A percentile compares a stretch with the other conserved stretches of the same genome.
Conservation (phyloP, 2,329 filamentous ascomycete species). For the Ascosphaera aggregata region DNA sequence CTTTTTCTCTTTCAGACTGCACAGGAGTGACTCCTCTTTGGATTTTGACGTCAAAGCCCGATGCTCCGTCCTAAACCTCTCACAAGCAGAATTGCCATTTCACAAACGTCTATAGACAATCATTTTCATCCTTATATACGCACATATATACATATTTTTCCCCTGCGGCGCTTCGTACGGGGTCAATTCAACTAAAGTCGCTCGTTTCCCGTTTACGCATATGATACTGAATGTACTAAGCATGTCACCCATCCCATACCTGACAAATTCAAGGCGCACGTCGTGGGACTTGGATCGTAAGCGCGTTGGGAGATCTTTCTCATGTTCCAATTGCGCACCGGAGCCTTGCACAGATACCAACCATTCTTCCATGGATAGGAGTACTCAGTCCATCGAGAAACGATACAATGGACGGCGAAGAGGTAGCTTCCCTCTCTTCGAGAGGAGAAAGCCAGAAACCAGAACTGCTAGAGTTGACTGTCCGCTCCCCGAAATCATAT, state of each 20-base stretch:
- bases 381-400: neutral
- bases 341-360: neutral
- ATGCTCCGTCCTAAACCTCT: no score
- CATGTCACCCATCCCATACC: neutral
- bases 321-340: neutral
- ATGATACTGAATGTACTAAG: neutral
- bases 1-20: no score
- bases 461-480: neutral
- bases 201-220: neutral
- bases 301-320: neutral
- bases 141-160: no score
- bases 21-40: no score
- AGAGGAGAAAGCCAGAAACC: neutral
- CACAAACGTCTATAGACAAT: constrained; percentile 10
- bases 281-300: neutral
- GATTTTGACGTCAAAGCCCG: no score
- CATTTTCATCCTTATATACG: constrained; percentile 6
- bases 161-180: neutral
- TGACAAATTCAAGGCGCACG: neutral
- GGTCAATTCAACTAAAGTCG: neutral
- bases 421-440: neutral
- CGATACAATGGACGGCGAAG: neutral
- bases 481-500: neutral
- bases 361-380: neutral
- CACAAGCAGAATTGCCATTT: no score